Evolutionary conservation across 2,329 filamentous ascomycete species (phyloP), one percentile per base, ranked within the genome.

Genomic region (Graphiopsis chlorocephala): DNA sequence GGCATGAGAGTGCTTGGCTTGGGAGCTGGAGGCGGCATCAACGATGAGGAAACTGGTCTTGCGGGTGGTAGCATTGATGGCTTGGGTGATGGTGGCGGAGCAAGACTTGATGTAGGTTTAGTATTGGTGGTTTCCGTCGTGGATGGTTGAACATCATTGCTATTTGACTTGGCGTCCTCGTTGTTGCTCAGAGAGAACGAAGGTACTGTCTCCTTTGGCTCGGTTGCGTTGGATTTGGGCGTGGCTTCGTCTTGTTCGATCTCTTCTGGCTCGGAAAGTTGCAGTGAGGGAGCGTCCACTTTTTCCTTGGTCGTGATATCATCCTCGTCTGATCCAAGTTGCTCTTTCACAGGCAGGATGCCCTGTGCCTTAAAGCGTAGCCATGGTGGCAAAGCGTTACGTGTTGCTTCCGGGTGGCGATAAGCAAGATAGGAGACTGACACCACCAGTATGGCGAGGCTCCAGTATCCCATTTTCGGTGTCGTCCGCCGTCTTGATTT

Each of bases 341-440:
- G 42, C 31, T 55, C 29, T 15, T 55, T 12, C 20, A 48, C 23
- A n/a, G 31, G 29, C 23, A 23, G 8, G 1, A 14, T 31, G 17
- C 10, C 11, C 17, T 31, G 17, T 25, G 31, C 25, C 28, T 35
- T 58, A 8, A 29, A 58, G 26, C 50, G 60, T 4, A 74, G 62
- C 74, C 74, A 75, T 58, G 63, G 64, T 47, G 73, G 65, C 68
- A 73, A 59, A 64, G 70, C 62, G 65, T 69, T 74, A 69, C 77
- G 78, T 25, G 74, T 72, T 62, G 73, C 72, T 52, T 74, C 74
- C 31, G 77, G 76, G 64, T 79, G 74, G 26, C 72, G 74, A 68
- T 79, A 80, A 28, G 78, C 71, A 25, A 82, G 66, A 66, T 78
- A 79, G 47, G 73, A 75, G 42, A 77, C 68, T 10, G 80, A 77